phyloP scores from a whole-genome alignment of 495 filamentous ascomycete genomes.

The Aspergillus bridgeri region DNA sequence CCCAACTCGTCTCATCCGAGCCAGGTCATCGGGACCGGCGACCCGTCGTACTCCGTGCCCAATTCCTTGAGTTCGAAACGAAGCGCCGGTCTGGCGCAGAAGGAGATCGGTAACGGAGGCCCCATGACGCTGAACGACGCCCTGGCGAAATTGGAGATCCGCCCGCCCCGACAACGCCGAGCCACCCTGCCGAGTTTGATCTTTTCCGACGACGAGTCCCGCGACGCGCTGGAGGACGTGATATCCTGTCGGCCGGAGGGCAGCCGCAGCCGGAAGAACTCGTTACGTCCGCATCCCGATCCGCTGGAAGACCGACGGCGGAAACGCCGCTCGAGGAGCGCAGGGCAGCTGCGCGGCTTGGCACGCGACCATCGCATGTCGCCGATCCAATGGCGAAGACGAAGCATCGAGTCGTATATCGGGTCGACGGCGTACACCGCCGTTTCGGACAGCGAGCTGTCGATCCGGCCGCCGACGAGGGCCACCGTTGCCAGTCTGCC shows the following conservation, averaged over 20 bases:
- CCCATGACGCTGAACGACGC: conserved; percentile 23
- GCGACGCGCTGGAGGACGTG: conserved; percentile 25
- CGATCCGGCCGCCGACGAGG: conserved; percentile 27
- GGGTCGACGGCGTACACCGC: conserved; percentile 14
- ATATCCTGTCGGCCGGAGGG: conserved; percentile 2
- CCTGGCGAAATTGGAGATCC: conserved; percentile 20
- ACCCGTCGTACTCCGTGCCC: conserved; percentile 16
- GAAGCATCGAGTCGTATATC: conserved; percentile 22
- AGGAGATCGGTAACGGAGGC: conserved; percentile 15
- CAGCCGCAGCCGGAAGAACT: conserved; percentile 10
- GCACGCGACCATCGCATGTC: conserved; percentile 25
- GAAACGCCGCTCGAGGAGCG: conserved; percentile 33
- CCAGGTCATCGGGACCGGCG: not conserved
- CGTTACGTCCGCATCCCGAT: conserved; percentile 15
- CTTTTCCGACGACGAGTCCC: conserved; percentile 38
- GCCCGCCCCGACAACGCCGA: conserved; percentile 31
- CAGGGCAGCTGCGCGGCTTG: conserved; percentile 25
- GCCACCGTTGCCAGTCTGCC: conserved; percentile 33
- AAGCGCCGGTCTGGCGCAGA: conserved; percentile 24
- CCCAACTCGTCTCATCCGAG: not conserved
- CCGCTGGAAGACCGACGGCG: conserved; percentile 20
- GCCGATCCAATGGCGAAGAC: conserved; percentile 25
- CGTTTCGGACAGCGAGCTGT: conserved; percentile 27
- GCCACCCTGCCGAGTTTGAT: conserved; percentile 46
- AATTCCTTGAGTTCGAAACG: conserved; percentile 26